phyloP scores from a whole-genome alignment of 2,329 filamentous ascomycete genomes.

The Cercospora nicotianae region DNA sequence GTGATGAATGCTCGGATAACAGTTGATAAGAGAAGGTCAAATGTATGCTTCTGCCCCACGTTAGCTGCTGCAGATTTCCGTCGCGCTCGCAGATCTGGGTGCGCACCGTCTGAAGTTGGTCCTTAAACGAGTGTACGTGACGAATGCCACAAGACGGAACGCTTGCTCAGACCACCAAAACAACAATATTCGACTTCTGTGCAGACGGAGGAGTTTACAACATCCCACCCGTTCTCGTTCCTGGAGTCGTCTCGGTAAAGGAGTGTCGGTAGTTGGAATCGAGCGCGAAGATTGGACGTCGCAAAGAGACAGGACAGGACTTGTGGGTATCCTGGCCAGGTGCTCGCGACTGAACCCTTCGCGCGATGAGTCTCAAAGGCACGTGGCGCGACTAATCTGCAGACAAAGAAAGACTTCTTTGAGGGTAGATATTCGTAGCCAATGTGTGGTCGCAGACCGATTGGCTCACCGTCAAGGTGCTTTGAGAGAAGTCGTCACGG shows the following conservation, averaged over 20 bases:
- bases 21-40: slow-evolving; percentile 12
- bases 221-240: slow-evolving; percentile 30
- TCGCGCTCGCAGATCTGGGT: not conserved
- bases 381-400: slow-evolving; percentile 23
- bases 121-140: slow-evolving; percentile 56
- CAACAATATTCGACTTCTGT: slow-evolving; percentile 14
- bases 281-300: slow-evolving; percentile 11
- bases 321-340: slow-evolving; percentile 3
- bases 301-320: slow-evolving; percentile 3
- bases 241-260: slow-evolving; percentile 26
- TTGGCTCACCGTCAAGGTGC: slow-evolving; percentile 17
- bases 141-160: slow-evolving; percentile 39
- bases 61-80: slow-evolving; percentile 11
- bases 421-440: slow-evolving; percentile 20
- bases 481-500: slow-evolving; percentile 21
- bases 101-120: slow-evolving; percentile 40
- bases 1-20: slow-evolving; percentile 19
- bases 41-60: slow-evolving; percentile 18
- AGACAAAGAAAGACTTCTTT: slow-evolving; percentile 25
- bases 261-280: slow-evolving; percentile 37
- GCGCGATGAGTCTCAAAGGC: slow-evolving; percentile 14
- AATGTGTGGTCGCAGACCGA: slow-evolving; percentile 23
- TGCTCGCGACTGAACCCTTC: slow-evolving; percentile 8
- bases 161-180: slow-evolving; percentile 29
- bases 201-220: slow-evolving; percentile 25